A percentile compares a stretch with the other conserved stretches of the same genome.
phyloP scores from a whole-genome alignment of 2,329 filamentous ascomycete species.

The Claviceps pusilla region DNA sequence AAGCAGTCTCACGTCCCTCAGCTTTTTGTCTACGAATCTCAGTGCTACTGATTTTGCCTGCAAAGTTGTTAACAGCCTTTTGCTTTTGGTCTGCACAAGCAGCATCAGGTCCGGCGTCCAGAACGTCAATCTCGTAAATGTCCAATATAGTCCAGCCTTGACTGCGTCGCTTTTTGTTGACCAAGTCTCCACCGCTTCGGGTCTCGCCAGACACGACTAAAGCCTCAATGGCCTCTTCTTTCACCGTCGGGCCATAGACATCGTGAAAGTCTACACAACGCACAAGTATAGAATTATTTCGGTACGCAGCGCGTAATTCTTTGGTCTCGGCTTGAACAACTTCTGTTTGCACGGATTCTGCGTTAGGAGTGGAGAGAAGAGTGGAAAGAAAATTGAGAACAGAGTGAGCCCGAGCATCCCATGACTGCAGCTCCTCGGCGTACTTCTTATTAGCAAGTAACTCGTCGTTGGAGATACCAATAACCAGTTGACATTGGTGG shows the following conservation, averaged over 20 bases:
- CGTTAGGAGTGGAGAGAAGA: conserved; percentile 31
- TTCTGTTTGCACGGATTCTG: conserved; percentile 6
- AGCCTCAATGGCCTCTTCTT: conserved; percentile 60
- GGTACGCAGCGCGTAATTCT: conserved; percentile 35
- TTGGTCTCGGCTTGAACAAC: conserved; percentile 2
- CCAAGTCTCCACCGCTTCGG: conserved; percentile 62
- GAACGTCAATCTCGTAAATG: conserved; percentile 78
- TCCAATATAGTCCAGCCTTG: conserved; percentile 63
- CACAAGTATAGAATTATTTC: conserved; percentile 45
- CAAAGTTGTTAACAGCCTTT: conserved; percentile 42
- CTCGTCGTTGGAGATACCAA: conserved; percentile 81
- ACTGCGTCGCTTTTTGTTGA: conserved; percentile 68
- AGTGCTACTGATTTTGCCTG: conserved; percentile 81
- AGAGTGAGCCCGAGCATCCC: conserved; percentile 55
- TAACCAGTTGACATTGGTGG: conserved; percentile 44
- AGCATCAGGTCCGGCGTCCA: conserved; percentile 46
- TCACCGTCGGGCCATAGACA: conserved; percentile 79
- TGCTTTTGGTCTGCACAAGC: conserved; percentile 21
- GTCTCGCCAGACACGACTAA: conserved; percentile 85
- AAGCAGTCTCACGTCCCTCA: background rate
- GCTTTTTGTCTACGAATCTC: conserved; percentile 46
- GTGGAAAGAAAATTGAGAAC: conserved; percentile 60
- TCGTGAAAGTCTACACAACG: conserved; percentile 78
- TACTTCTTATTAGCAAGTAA: conserved; percentile 82
- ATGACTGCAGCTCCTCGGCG: conserved; percentile 64